Conservation (phyloP, 306 rosid species). For the Astragalus glycyphyllos region DNA sequence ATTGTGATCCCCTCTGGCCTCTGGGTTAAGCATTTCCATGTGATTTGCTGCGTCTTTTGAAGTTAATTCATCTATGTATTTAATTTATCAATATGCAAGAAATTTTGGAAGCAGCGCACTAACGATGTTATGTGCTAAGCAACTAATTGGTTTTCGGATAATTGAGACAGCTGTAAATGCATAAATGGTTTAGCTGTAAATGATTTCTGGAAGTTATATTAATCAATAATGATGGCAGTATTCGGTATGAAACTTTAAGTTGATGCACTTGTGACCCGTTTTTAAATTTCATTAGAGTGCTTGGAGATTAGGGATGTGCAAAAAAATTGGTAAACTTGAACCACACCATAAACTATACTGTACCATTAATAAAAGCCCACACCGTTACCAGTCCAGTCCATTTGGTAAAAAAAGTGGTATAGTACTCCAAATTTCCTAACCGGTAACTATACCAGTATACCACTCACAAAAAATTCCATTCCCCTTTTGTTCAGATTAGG, state of each 20-base stretch:
- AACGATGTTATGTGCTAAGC: background rate
- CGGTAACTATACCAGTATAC: no score
- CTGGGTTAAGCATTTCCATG: constrained; percentile 33
- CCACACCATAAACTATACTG: no score
- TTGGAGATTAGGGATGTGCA: no score
- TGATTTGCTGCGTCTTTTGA: constrained; percentile 23
- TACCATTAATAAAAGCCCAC: no score
- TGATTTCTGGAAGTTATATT: constrained; percentile 13
- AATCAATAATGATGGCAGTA: constrained; percentile 3
- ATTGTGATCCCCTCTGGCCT: constrained; percentile 10
- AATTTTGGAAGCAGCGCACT: constrained; percentile 40
- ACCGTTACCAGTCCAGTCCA: no score
- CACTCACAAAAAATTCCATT: no score
- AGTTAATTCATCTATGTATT: constrained; percentile 29
- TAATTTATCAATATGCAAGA: constrained; percentile 25
- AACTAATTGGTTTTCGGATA: constrained; percentile 3
- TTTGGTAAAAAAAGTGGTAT: no score
- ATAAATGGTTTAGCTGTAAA: constrained; percentile 4
- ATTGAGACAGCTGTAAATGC: constrained; percentile 20
- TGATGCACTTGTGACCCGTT: background rate
- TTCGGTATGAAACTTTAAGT: background rate
- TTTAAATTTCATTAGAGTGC: background rate
- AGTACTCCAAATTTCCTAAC: no score
- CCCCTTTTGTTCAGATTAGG: no score
- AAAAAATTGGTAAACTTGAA: no score